Evolutionary conservation across 2,329 filamentous ascomycete genomes (phyloP).

Genomic region (Meredithiella fracta): DNA sequence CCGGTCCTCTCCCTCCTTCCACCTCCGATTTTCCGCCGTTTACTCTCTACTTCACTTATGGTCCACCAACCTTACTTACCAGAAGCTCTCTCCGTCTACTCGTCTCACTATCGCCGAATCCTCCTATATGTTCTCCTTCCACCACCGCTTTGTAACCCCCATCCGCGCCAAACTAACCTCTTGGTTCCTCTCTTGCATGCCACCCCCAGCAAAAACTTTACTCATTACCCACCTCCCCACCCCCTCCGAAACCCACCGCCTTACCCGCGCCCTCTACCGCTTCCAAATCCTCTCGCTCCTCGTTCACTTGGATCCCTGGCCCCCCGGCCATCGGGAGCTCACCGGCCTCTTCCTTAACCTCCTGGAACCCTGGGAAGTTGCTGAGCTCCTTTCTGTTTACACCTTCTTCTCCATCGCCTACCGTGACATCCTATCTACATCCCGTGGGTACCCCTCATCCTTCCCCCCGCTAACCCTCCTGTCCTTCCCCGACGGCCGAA

Average conservation of each 20-base stretch:
- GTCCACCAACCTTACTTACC: neutral
- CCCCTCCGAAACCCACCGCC: constrained; percentile 4
- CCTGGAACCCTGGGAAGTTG: constrained; percentile 13
- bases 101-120: constrained; percentile 6
- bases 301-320: neutral
- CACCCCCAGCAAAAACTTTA: neutral
- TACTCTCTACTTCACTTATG: neutral
- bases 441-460: neutral
- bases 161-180: constrained; percentile 2
- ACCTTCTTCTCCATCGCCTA: constrained; percentile 6
- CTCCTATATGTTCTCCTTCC: constrained; percentile 9
- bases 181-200: constrained; percentile 8
- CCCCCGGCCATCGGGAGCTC: neutral
- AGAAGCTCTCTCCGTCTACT: neutral
- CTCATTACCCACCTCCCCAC: neutral
- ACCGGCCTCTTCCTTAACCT: constrained; percentile 4
- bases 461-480: neutral
- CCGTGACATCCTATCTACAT: constrained; percentile 4
- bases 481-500: neutral
- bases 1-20: neutral
- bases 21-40: neutral
- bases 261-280: constrained; percentile 11
- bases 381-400: constrained; percentile 10
- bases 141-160: constrained; percentile 7
- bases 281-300: constrained; percentile 11